phyloP scores from a whole-genome alignment of 2,329 filamentous ascomycete species.

The Pestalotiopsis sp. region DNA sequence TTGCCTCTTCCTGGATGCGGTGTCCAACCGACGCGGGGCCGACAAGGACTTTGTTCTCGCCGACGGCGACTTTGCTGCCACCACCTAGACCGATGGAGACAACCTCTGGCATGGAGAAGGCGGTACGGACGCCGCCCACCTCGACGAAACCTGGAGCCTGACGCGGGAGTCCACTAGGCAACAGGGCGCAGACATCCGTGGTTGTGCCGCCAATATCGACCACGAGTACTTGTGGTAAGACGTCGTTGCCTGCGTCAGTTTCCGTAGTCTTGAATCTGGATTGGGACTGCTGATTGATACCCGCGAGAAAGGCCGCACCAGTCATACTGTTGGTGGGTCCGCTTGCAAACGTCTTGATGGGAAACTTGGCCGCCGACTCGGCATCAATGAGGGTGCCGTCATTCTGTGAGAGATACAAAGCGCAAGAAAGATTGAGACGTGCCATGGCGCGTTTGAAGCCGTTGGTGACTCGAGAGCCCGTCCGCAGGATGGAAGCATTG shows the following conservation, averaged over 20 bases:
- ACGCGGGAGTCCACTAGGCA: slow-evolving; percentile 10
- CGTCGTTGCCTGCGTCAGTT: neutral
- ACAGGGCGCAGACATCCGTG: neutral
- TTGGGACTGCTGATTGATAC: neutral
- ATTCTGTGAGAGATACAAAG: slow-evolving; percentile 7
- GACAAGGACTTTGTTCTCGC: neutral
- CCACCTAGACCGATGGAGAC: slow-evolving; percentile 5
- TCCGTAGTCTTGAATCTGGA: neutral
- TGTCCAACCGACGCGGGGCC: slow-evolving; percentile 3
- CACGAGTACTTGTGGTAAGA: neutral
- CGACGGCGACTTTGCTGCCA: neutral
- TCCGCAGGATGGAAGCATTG: neutral
- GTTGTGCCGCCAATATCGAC: slow-evolving; percentile 2
- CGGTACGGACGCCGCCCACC: slow-evolving; percentile 10
- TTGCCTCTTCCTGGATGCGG: neutral
- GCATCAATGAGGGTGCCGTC: slow-evolving; percentile 9
- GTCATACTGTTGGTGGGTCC: slow-evolving; percentile 11
- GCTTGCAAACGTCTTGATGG: slow-evolving; percentile 6
- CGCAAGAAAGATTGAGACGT: neutral
- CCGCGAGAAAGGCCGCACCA: slow-evolving; percentile 10
- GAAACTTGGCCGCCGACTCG: neutral
- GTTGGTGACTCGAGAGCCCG: neutral
- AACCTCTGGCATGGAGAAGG: slow-evolving; percentile 15
- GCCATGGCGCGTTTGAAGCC: slow-evolving; percentile 4
- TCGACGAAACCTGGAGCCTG: slow-evolving; percentile 12